Base-by-base conservation (phyloP, 768 basidiomycete species). In the Lepiota venenata region DNA sequence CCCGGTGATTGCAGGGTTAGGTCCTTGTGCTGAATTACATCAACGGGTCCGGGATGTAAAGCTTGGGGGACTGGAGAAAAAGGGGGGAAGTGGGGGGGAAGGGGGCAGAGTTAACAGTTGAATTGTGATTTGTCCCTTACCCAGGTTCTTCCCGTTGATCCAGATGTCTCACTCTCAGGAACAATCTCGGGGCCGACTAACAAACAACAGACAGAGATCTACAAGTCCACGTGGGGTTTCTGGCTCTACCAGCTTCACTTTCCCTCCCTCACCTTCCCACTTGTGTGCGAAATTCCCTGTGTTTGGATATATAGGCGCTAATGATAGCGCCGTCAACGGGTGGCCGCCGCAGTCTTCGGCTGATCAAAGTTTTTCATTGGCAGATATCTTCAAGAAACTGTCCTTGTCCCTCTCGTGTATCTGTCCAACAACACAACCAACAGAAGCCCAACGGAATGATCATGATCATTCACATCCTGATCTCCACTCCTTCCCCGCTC, bases 161-260 rank as follows among this genome's bases (percentile, higher is more conserved):
- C 46, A 35, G 16, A 18, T 20, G 12, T 22, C 32, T 36, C 10
- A 2, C 32, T 21, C 29, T 47, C 46, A 47, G 46, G 46, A 47
- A 47, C 46, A 37, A 47, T 47, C 46, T 47, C 46, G 46, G 46
- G 46, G 35, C 46, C 46, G 46, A 47, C 32, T 25, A n/a, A n/a
- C n/a, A n/a, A n/a, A n/a, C 35, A 10, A 47, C 32, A 32, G n/a
- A 15, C 35, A 10, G 21, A 35, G 46, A 47, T 47, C 46, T 32
- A 12, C n/a, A 14, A 40, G n/a, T 20, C n/a, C 46, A 47, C 46
- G 46, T 20, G 46, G 32, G 5, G n/a, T n/a, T n/a, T n/a, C n/a
- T n/a, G n/a, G n/a, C n/a, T n/a, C n/a, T n/a, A n/a, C n/a, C n/a
- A n/a, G n/a, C n/a, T 10, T 16, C 5, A 25, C 32, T 12, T 11